phyloP scores from a whole-genome alignment of 805 yeast species.

The Schizosaccharomyces japonicus region DNA sequence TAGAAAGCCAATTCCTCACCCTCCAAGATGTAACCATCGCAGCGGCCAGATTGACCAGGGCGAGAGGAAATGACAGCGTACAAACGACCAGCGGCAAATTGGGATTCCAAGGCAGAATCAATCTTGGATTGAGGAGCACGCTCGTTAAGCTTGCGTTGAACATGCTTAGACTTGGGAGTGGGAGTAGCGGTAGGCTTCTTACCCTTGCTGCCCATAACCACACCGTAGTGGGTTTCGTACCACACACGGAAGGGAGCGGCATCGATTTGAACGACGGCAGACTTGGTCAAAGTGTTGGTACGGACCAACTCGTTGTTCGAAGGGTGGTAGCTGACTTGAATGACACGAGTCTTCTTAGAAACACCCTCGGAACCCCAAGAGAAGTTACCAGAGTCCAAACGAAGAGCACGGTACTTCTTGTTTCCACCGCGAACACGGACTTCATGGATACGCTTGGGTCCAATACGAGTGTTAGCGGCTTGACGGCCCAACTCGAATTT shows the following conservation, averaged over 20 bases:
- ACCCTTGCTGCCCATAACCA: slow-evolving; percentile 34
- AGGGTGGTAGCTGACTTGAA: slow-evolving; percentile 95
- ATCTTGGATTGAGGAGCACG: slow-evolving; percentile 69
- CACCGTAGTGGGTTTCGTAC: slow-evolving; percentile 97
- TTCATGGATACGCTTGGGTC: slow-evolving; percentile 88
- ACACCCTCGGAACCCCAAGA: slow-evolving; percentile 99
- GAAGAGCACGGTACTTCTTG: slow-evolving; percentile 98
- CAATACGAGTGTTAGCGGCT: slow-evolving; percentile 97
- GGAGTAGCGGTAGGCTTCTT: slow-evolving; percentile 32
- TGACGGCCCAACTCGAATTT: slow-evolving; percentile 99
- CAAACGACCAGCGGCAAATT: slow-evolving; percentile 96
- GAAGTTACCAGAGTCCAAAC: slow-evolving; percentile 90
- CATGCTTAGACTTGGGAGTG: slow-evolving; percentile 31
- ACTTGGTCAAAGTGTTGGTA: slow-evolving; percentile 97
- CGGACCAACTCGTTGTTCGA: slow-evolving; percentile 98
- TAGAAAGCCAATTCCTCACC: slow-evolving; percentile 99
- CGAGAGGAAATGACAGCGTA: slow-evolving; percentile 97
- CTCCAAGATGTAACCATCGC: slow-evolving; percentile 99
- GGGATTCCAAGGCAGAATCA: slow-evolving; percentile 78
- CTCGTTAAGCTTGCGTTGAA: slow-evolving; percentile 79
- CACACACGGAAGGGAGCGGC: slow-evolving; percentile 99
- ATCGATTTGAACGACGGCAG: slow-evolving; percentile 97
- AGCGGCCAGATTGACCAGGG: slow-evolving; percentile 99
- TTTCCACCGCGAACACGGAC: slow-evolving; percentile 99
- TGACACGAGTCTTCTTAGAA: slow-evolving; percentile 96